phyloP scores from a whole-genome alignment of 331 rosid genomes.

The Ulmus americana region DNA sequence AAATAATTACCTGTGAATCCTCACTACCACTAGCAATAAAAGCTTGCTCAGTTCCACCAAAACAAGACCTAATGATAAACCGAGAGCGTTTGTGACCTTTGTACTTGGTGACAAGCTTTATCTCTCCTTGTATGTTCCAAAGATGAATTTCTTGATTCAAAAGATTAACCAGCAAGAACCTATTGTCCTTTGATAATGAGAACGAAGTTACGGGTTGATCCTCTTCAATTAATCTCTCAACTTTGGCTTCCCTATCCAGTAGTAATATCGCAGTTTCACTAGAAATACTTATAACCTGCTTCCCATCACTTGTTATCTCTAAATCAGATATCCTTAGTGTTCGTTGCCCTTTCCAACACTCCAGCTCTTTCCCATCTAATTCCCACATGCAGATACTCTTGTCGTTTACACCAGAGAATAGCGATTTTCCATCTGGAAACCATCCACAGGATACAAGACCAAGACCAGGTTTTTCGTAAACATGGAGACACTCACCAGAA shows the following conservation, averaged over 20 bases:
- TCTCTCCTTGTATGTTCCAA: conserved; percentile 72
- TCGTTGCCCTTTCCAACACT: conserved; percentile 84
- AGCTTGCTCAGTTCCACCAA: conserved; percentile 83
- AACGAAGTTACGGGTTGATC: conserved; percentile 74
- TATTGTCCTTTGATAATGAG: conserved; percentile 68
- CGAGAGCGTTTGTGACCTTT: conserved; percentile 76
- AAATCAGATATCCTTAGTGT: conserved; percentile 80
- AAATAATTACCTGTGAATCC: conserved; percentile 81
- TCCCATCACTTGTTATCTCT: conserved; percentile 68
- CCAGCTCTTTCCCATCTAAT: conserved; percentile 86
- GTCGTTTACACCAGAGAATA: conserved; percentile 75
- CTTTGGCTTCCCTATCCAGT: conserved; percentile 68
- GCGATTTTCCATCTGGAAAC: conserved; percentile 78
- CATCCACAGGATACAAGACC: conserved; percentile 83
- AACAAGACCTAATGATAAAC: conserved; percentile 83
- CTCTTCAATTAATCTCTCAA: conserved; percentile 74
- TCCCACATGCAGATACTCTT: conserved; percentile 96
- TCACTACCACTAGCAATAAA: conserved; percentile 98
- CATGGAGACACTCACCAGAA: conserved; percentile 73
- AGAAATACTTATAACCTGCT: conserved; percentile 65
- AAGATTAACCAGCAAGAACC: conserved; percentile 71
- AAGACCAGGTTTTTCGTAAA: conserved; percentile 69
- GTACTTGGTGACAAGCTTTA: conserved; percentile 63
- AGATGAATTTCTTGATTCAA: conserved; percentile 91
- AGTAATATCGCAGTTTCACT: conserved; percentile 54